Evolutionary conservation across 257 asterid species (phyloP).

Genomic region (Gentiana macrophylla): DNA sequence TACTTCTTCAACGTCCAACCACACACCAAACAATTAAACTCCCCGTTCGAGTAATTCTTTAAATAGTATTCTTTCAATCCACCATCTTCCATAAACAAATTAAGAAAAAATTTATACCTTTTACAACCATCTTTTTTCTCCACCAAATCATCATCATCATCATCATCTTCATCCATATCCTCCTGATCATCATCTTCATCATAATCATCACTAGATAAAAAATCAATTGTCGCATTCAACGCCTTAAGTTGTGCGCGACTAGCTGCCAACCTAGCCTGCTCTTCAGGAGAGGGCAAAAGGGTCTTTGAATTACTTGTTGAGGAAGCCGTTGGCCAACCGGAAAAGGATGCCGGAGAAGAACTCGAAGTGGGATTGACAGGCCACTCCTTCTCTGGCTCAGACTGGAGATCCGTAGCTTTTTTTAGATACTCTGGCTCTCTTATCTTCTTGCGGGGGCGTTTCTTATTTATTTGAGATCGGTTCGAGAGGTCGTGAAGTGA

Average conservation of each 20-base stretch:
- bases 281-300: conserved; percentile 23
- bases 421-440: not conserved
- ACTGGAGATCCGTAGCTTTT: not conserved
- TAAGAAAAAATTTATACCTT: conserved; percentile 23
- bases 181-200: conserved; percentile 20
- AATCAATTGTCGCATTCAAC: conserved; percentile 21
- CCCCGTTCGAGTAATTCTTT: conserved; percentile 42
- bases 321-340: conserved; percentile 29
- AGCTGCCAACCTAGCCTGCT: conserved; percentile 18
- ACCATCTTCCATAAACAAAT: conserved; percentile 37
- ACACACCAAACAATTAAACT: conserved; percentile 64
- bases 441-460: conserved; percentile 2
- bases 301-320: conserved; percentile 17
- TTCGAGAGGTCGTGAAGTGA: conserved; percentile 20
- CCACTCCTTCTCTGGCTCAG: conserved; percentile 34
- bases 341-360: conserved; percentile 18
- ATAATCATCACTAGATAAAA: conserved; percentile 14
- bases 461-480: conserved; percentile 24
- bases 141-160: conserved; percentile 30
- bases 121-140: conserved; percentile 20
- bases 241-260: conserved; percentile 40
- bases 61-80: conserved; percentile 38
- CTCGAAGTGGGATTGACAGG: conserved; percentile 27
- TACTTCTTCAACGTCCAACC: conserved; percentile 46
- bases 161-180: conserved; percentile 21